A percentile compares a stretch with the other conserved stretches of the same genome.
phyloP scores from a whole-genome alignment of 2,329 filamentous ascomycete species.

The Acarospora socialis region DNA sequence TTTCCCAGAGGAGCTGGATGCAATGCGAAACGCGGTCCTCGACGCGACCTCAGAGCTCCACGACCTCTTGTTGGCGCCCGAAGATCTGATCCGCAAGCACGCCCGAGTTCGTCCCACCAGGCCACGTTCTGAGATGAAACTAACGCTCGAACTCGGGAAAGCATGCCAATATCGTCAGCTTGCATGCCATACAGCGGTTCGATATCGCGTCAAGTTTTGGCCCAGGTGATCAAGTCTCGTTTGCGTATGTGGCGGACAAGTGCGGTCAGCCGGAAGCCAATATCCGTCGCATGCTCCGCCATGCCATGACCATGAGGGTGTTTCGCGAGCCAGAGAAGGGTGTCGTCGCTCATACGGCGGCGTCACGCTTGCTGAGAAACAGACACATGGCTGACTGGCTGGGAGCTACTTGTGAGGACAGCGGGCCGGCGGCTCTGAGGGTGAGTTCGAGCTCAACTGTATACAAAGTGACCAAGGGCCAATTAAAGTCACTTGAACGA shows the following conservation, averaged over 20 bases:
- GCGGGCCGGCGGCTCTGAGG: too few relatives aligned
- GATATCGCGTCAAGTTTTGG: constrained; percentile 13
- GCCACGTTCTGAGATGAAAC: too few relatives aligned
- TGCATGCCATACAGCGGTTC: constrained; percentile 16
- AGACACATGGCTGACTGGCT: too few relatives aligned
- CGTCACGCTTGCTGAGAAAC: constrained; percentile 14
- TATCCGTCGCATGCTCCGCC: constrained; percentile 12
- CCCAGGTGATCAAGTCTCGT: constrained; percentile 12
- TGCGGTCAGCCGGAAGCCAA: constrained; percentile 10
- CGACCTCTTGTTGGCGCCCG: constrained; percentile 11
- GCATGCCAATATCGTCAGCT: too few relatives aligned
- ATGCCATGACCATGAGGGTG: constrained; percentile 14
- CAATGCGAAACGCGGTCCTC: too few relatives aligned
- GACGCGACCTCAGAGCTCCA: constrained; percentile 14
- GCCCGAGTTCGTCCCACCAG: too few relatives aligned
- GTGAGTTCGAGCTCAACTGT: too few relatives aligned
- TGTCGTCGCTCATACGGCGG: constrained; percentile 14
- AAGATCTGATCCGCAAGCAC: constrained; percentile 1
- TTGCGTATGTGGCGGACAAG: constrained; percentile 12
- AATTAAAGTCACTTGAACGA: too few relatives aligned
- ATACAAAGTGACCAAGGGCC: too few relatives aligned
- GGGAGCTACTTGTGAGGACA: too few relatives aligned
- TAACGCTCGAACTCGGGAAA: too few relatives aligned
- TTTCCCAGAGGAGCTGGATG: too few relatives aligned
- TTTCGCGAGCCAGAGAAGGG: constrained; percentile 14